phyloP scores from a whole-genome alignment of 495 filamentous ascomycete species.

The Penicillium longicatenatum region DNA sequence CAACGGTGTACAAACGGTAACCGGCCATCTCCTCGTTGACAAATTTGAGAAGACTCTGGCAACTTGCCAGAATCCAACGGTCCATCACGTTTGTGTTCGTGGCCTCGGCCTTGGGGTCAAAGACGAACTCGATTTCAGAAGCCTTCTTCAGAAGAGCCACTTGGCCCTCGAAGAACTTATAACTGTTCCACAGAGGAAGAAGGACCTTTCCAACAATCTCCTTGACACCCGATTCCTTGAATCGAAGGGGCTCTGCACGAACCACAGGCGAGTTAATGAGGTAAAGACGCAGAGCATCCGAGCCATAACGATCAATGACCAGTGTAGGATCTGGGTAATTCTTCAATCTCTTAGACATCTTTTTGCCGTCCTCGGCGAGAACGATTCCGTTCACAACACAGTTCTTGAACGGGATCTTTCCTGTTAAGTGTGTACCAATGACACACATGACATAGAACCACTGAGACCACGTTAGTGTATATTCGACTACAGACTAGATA shows the following conservation, averaged over 20 bases:
- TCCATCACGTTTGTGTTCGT: conserved; percentile 95
- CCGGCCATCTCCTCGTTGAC: conserved; percentile 94
- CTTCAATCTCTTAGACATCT: conserved; percentile 98
- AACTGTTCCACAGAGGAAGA: conserved; percentile 94
- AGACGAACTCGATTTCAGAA: conserved; percentile 73
- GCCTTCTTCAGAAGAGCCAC: conserved; percentile 91
- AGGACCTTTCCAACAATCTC: conserved; percentile 95
- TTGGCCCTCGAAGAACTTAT: conserved; percentile 97
- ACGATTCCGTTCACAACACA: conserved; percentile 98
- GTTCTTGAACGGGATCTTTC: conserved; percentile 89
- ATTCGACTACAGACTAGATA: background rate
- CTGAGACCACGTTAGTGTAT: background rate
- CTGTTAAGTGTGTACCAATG: conserved; percentile 88
- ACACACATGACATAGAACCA: conserved; percentile 98
- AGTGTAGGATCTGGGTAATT: conserved; percentile 92
- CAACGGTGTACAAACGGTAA: conserved; percentile 92
- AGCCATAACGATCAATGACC: conserved; percentile 87
- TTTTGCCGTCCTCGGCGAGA: conserved; percentile 93
- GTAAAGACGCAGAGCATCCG: conserved; percentile 91
- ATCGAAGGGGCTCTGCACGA: conserved; percentile 84
- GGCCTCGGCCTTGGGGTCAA: conserved; percentile 70
- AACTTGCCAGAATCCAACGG: conserved; percentile 90
- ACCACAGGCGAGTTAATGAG: conserved; percentile 96
- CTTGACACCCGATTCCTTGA: conserved; percentile 92
- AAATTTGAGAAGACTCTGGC: conserved; percentile 89